Evolutionary conservation across 129 eudicot genomes (phyloP), one percentile per base, ranked within the genome.

Genomic region (Artemisia tridentata): DNA sequence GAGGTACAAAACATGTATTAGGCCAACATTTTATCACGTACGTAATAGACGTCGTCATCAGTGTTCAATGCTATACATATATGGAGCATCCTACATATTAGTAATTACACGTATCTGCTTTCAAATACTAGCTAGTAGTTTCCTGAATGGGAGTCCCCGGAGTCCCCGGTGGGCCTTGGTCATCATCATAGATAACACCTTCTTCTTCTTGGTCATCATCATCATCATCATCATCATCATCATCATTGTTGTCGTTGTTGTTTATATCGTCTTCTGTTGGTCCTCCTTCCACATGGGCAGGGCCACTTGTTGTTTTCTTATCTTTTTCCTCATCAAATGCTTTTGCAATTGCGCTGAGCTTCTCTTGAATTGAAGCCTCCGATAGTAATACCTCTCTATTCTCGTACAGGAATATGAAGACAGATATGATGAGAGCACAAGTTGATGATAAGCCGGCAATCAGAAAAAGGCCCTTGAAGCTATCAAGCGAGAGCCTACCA

Each of bases 401-500:
- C 67, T 86, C 86, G 12, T 75, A 66, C 20, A 86, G 25, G 83
- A 86, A 86, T 25, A 6, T 17, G 54, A 68, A 63, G 4, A 79
- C 17, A 75, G 15, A 84, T 15, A 80, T 18, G 3, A 78, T 59
- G 9, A 84, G 85, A 73, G 92, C 84, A 7, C 55, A 60, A 51
- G 70, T 53, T 10, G 88, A 80, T 10, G 85, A 74, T 29, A 71
- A 8, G 23, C 83, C 92, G 38, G 86, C 87, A 11, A 84, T 77
- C 3, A 79, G 65, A 59, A 87, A 87, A 10, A 87, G 86, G 3
- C 92, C 92, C 84, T 15, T 69, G 53, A 84, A 84, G 68, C 89
- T 84, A 9, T 81, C 86, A 0, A 87, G 78, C 3, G 80, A 75
- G 58, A 86, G 88, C 25, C 83, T 76, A 31, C 68, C 80, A 5